A percentile compares a stretch with the other conserved stretches of the same genome.
Evolutionary conservation across 2,329 filamentous ascomycete genomes (phyloP).

Genomic region (Leptographium procerum): DNA sequence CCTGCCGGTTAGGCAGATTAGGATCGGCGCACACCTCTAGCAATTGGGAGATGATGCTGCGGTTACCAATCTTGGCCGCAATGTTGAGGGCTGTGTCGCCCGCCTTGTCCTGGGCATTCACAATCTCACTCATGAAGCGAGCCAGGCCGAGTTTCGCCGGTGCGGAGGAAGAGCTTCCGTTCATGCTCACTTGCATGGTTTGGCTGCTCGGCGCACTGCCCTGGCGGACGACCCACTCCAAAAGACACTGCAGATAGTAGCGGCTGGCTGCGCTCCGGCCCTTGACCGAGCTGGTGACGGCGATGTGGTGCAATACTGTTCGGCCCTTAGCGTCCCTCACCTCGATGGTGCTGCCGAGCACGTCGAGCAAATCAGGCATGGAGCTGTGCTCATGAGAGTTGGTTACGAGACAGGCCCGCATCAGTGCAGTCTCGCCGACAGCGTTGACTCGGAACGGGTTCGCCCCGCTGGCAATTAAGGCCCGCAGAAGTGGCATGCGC

Average conservation of each 20-base stretch:
- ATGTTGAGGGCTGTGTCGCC: constrained; percentile 94
- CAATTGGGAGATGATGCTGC: constrained; percentile 91
- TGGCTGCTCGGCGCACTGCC: constrained; percentile 36
- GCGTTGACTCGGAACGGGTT: constrained; percentile 82
- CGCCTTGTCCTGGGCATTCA: constrained; percentile 86
- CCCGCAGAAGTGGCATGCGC: constrained; percentile 67
- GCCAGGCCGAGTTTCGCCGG: constrained; percentile 70
- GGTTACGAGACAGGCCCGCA: constrained; percentile 84
- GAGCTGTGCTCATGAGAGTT: constrained; percentile 88
- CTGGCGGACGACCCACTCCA: constrained; percentile 90
- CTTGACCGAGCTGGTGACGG: constrained; percentile 89
- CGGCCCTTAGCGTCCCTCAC: constrained; percentile 79
- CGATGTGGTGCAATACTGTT: constrained; percentile 92
- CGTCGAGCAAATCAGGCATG: constrained; percentile 82
- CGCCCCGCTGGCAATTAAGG: constrained; percentile 73
- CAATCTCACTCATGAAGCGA: constrained; percentile 92
- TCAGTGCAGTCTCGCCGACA: constrained; percentile 82
- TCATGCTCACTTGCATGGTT: constrained; percentile 17
- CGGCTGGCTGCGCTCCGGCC: constrained; percentile 83
- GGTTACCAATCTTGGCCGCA: constrained; percentile 82
- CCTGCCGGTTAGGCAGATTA: constrained; percentile 82
- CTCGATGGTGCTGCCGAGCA: constrained; percentile 82
- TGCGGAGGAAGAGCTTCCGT: constrained; percentile 13
- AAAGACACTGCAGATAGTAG: constrained; percentile 87
- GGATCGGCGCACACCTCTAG: constrained; percentile 91